Conservation (phyloP, 345 rosid species). For the Acer negundo region DNA sequence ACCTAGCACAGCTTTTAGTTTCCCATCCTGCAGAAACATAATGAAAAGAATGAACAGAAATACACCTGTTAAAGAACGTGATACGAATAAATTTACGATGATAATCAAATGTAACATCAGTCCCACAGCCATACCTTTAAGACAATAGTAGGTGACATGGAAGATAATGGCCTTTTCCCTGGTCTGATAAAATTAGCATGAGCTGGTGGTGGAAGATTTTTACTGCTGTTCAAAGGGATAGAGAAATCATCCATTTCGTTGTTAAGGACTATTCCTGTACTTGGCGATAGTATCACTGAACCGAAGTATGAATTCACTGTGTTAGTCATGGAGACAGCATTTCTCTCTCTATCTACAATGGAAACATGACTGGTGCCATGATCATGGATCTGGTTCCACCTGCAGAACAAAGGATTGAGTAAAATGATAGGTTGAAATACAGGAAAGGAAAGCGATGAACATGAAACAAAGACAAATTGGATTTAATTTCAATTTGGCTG, state of each 20-base stretch:
- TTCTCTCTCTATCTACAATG: constrained; percentile 47
- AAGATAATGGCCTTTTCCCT: constrained; percentile 63
- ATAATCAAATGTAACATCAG: neutral
- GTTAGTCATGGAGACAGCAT: constrained; percentile 61
- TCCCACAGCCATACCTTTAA: constrained; percentile 37
- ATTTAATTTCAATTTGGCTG: too few relatives aligned
- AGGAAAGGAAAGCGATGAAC: neutral
- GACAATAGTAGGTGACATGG: constrained; percentile 65
- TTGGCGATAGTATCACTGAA: constrained; percentile 43
- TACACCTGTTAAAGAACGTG: neutral
- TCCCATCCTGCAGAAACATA: constrained; percentile 37
- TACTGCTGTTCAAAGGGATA: constrained; percentile 14
- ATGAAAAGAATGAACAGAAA: neutral
- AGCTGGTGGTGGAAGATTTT: constrained; percentile 41
- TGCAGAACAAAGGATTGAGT: constrained; percentile 11
- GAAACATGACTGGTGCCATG: constrained; percentile 71
- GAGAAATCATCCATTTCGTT: constrained; percentile 79
- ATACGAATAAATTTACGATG: neutral
- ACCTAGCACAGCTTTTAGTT: constrained; percentile 57
- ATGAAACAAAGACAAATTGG: too few relatives aligned
- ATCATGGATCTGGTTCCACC: constrained; percentile 58
- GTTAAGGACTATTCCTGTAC: constrained; percentile 64
- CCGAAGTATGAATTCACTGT: constrained; percentile 67
- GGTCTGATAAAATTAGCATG: constrained; percentile 57
- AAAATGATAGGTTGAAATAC: neutral